These are phyloP conservation scores for Nicotiana paniculata DNA, from an alignment of 257 asterid species.

Conservation along the genomic window DNA sequence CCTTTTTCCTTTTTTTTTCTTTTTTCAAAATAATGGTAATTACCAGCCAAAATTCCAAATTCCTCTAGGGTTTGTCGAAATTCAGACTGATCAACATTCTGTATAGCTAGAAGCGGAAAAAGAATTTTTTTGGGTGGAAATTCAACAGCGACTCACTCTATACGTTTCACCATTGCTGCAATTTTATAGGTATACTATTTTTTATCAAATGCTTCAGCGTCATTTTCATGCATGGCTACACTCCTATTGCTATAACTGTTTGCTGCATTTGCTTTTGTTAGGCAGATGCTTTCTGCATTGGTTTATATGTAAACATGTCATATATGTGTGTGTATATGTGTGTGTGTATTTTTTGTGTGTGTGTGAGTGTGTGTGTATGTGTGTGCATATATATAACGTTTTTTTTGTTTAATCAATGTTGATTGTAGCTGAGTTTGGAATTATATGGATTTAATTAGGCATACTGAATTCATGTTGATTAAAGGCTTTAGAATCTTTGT, in stretches of 20 bases:
- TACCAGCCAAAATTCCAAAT: background rate
- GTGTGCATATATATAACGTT: background rate
- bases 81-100: background rate
- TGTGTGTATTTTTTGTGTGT: too few species aligned
- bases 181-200: constrained; percentile 4
- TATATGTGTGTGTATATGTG: too few species aligned
- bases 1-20: background rate
- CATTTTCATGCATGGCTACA: constrained; percentile 1
- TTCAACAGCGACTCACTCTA: background rate
- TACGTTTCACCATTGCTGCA: constrained; percentile 2
- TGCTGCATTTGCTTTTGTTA: background rate
- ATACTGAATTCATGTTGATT: background rate
- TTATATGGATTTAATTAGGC: background rate
- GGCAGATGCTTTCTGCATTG: background rate
- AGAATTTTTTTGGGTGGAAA: background rate
- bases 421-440: background rate
- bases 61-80: constrained; percentile 7
- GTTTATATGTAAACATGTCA: background rate
- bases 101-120: background rate
- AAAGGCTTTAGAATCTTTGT: background rate
- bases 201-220: background rate
- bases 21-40: background rate
- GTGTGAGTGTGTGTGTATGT: background rate
- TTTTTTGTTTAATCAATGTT: background rate
- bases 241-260: background rate